Evolutionary conservation across 2,329 filamentous ascomycete species (phyloP).

Genomic region (Mycocentrospora acerina): DNA sequence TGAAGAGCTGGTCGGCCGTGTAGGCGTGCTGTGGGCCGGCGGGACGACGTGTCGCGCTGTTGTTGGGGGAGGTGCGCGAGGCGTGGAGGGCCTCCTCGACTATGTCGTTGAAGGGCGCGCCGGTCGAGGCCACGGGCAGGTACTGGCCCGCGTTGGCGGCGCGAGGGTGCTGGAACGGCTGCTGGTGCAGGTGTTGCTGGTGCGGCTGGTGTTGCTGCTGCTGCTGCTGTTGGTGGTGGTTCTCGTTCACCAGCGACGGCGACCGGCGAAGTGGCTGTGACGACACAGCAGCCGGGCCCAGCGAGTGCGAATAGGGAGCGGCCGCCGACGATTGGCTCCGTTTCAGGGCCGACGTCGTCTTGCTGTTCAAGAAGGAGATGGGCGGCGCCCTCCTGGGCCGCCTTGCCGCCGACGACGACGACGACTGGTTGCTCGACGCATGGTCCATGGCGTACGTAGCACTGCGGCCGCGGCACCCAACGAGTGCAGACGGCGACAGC

Average conservation of each 20-base stretch:
- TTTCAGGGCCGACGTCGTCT: constrained; percentile 17
- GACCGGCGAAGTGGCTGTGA: constrained; percentile 13
- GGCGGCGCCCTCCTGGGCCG: constrained; percentile 17
- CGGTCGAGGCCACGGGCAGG: constrained; percentile 20
- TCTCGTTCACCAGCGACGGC: constrained; percentile 15
- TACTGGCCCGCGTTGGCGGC: constrained; percentile 6
- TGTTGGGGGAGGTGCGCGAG: constrained; percentile 17
- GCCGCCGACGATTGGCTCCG: constrained; percentile 10
- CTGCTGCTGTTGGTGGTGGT: constrained; percentile 16
- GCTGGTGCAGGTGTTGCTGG: constrained; percentile 16
- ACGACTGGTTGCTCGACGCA: constrained; percentile 14
- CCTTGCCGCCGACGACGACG: constrained; percentile 3
- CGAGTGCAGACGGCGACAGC: too few species aligned
- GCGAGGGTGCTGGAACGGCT: constrained; percentile 2
- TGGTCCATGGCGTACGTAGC: not conserved
- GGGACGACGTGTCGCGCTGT: constrained; percentile 22
- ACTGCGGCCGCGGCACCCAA: too few species aligned
- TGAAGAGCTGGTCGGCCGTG: constrained; percentile 25
- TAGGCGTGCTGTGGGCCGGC: constrained; percentile 30
- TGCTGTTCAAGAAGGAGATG: constrained; percentile 12
- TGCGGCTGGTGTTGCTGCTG: constrained; percentile 8
- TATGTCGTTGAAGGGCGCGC: constrained; percentile 44
- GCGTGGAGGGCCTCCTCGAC: constrained; percentile 29
- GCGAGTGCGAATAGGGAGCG: constrained; percentile 8
- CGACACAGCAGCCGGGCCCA: constrained; percentile 8